Evolutionary conservation across 768 basidiomycete genomes (phyloP), one percentile per base, ranked within the genome.

Genomic region (Tylopilus subfusipes): DNA sequence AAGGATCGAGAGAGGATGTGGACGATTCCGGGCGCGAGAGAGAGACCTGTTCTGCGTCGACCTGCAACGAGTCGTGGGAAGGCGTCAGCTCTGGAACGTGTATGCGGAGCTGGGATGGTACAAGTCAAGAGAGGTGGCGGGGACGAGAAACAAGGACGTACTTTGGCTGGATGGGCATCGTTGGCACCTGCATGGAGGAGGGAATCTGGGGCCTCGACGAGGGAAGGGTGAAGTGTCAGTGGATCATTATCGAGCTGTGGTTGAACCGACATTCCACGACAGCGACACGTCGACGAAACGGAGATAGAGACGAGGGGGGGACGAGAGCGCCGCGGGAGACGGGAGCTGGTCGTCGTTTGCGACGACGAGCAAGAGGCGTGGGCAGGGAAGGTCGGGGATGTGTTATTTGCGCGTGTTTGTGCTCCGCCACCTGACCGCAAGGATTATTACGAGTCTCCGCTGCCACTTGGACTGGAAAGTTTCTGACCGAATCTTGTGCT

Each of bases 1-100:
- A 93, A 9, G 90, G 89, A 75, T 93, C 91, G 52, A 93, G 77
- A 42, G 90, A 90, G 30, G 90, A 91, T 43, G 86, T 83, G 48
- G 87, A 78, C 27, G 91, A 92, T 21, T 75, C 75, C 39, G 90
- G 83, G 67, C 89, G 88, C 50, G 85, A 84, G 47, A 73, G 58
- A 22, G 65, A 31, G 54, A 75, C 68, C 42, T 68, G 68, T 48
- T 82, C 82, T 52, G 72, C 75, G 60, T 84, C 81, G 53, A 71
- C 68, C 58, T 56, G 60, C 58, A 64, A 57, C 59, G 60, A 57
- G 57, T 56, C 54, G 29, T 61, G 54, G 61, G 73, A 63, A 25
- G 70, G 63, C 44, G 66, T 65, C 42, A 75, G 74, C 54, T 75
- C 71, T 60, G 79, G 77, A 55, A 82, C 68, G 58, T 78, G 78